Evolutionary conservation across 148 eudicot species (phyloP), one percentile per base, ranked within the genome.

Genomic region (Mesembryanthemum crystallinum): DNA sequence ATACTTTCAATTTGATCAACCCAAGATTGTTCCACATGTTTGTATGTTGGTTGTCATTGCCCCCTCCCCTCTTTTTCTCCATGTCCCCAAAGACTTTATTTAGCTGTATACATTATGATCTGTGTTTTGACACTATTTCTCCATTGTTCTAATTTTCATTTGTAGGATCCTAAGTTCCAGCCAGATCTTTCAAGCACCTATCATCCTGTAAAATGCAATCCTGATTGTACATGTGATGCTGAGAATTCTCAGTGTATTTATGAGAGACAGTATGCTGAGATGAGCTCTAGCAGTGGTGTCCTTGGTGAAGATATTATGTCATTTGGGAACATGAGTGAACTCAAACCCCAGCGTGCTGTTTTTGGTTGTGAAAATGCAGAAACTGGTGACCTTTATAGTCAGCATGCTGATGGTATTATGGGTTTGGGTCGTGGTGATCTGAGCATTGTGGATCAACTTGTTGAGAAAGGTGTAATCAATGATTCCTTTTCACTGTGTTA

Each of bases 361-460:
- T 92, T 95, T 83, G 98, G 98, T 30, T 95, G 98, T 80, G 98
- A 95, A 82, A 90, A 83, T 86, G 76, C 82, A 68, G 97, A 95
- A 87, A 95, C 97, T 14, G 98, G 98, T 27, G 92, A 89, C 73
- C 90, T 95, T 29, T 95, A 84, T 63, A 92, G 86, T 80, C 97
- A 95, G 75, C 92, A 88, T 82, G 97, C 97, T 84, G 98, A 95
- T 88, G 97, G 98, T 67, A 92, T 95, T 72, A 92, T 95, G 97
- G 97, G 98, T 73, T 78, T 95, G 83, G 97, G 97, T 60, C 91
- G 91, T 67, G 94, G 97, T 60, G 97, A 90, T 73, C 84, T 92
- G 28, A 92, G 98, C 87, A 84, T 95, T 77, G 92, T 92, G 72
- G 98, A 95, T 82, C 98, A 95, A 67, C 97, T 95, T 77, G 94